Conservation (phyloP, 2,329 filamentous ascomycete genomes). For the Dryadomyces sulphureus region DNA sequence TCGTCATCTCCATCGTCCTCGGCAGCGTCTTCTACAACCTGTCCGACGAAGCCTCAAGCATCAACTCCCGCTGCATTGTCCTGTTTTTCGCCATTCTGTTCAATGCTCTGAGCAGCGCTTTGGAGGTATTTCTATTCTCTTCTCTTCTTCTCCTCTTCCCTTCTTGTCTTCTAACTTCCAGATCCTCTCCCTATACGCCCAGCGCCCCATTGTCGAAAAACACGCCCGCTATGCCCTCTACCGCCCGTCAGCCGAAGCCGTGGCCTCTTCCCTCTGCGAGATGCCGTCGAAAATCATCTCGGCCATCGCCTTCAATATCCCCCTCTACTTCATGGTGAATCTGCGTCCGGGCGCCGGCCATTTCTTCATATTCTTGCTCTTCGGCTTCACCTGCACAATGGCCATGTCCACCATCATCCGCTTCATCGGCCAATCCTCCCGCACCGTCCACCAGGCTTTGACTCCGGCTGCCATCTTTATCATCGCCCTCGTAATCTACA, state of each 20-base stretch:
- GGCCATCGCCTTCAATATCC: constrained; percentile 59
- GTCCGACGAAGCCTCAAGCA: constrained; percentile 23
- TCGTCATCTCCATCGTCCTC: constrained; percentile 25
- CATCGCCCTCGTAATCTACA: constrained; percentile 52
- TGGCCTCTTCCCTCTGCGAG: constrained; percentile 73
- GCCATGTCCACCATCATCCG: constrained; percentile 80
- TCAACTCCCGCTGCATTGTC: constrained; percentile 49
- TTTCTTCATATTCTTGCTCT: constrained; percentile 77
- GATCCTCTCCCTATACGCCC: constrained; percentile 71
- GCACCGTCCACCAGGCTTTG: constrained; percentile 15
- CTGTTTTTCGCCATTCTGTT: constrained; percentile 80
- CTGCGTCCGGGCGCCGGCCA: constrained; percentile 56
- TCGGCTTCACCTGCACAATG: constrained; percentile 58
- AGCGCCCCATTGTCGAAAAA: constrained; percentile 86
- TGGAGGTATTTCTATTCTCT: constrained; percentile 32
- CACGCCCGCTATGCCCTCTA: constrained; percentile 81
- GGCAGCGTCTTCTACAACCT: constrained; percentile 8
- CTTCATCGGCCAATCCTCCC: constrained; percentile 60
- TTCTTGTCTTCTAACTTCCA: neutral
- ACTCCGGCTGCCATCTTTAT: neutral
- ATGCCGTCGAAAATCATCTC: constrained; percentile 69
- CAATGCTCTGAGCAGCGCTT: constrained; percentile 66
- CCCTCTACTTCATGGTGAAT: constrained; percentile 78
- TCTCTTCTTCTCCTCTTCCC: too few relatives aligned
- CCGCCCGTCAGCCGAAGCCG: constrained; percentile 73